Evolutionary conservation across 371 early-diverging fungal genomes (phyloP), one percentile per base, ranked within the genome.

Genomic region (Rhizopus arrhizus): DNA sequence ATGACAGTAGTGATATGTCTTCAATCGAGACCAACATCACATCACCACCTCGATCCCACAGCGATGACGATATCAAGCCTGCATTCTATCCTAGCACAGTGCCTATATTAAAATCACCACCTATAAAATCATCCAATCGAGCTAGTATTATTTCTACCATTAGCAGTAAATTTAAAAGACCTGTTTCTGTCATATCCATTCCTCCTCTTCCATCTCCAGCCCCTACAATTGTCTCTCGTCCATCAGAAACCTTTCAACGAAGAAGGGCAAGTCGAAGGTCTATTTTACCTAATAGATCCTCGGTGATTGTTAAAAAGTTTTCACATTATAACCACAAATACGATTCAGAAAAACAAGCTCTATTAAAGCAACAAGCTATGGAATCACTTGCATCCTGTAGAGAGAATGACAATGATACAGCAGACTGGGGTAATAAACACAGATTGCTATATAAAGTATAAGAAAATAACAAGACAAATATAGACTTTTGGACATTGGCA

Each of bases 281-380:
- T 9, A 48, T 48, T 29, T 22, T 22, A 10, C 48, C 7, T 29
- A 15, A 7, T 15, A 22, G 48, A 48, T 48, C 43, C n/a, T 43
- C 43, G 12, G 43, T 43, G 7, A 29, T 48, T 5, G 28, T 66
- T 36, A 64, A 60, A 45, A 60, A 64, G 1, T 61, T 73, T 10
- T 64, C 75, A 6, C 65, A 66, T 51, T 65, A 74, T 8, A 64
- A 73, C 78, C 68, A 88, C 89, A 87, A 88, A 29, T 68, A 65
- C 33, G 75, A 74, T 33, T 72, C 75, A 5, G 63, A 66, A 40
- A 72, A 68, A 52, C 78, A 77, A 31, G 41, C 52, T 3, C 46
- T 55, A 33, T 52, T 77, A 2, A 69, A 73, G 52, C 65, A 78
- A 56, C 65, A 73, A 56, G 69, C 71, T 3, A 45, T 65, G 8